Percentiles rank a stretch among this genome's conserved stretches.
Evolutionary conservation across 768 basidiomycete species (phyloP).

Genomic region (Epithele typhae): DNA sequence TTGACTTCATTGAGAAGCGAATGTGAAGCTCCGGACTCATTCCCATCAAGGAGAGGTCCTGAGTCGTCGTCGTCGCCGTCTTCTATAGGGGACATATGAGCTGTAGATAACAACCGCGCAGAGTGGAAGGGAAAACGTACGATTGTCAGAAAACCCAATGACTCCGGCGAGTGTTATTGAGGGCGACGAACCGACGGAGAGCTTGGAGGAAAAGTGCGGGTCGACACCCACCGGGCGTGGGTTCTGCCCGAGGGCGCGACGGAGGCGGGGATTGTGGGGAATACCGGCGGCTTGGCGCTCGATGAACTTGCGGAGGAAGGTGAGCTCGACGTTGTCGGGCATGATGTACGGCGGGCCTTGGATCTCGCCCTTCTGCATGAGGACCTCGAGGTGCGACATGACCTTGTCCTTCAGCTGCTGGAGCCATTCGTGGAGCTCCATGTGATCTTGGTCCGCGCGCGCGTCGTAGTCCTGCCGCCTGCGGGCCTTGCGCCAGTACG

Average conservation of each 20-base stretch:
- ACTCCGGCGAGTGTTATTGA: slow-evolving; percentile 18
- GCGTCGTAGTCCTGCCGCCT: slow-evolving; percentile 84
- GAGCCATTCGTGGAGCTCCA: slow-evolving; percentile 86
- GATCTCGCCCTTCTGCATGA: slow-evolving; percentile 87
- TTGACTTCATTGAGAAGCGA: slow-evolving; percentile 21
- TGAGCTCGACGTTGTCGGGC: slow-evolving; percentile 73
- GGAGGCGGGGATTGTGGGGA: slow-evolving; percentile 76
- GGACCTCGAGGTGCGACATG: slow-evolving; percentile 81
- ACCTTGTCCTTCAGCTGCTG: slow-evolving; percentile 87
- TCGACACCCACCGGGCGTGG: slow-evolving; percentile 8
- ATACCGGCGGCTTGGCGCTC: slow-evolving; percentile 73
- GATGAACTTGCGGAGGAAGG: slow-evolving; percentile 78
- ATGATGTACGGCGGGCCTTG: slow-evolving; percentile 79
- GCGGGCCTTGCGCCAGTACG: slow-evolving; percentile 73
- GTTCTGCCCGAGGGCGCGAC: slow-evolving; percentile 36
- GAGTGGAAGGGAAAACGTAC: slow-evolving; percentile 4
- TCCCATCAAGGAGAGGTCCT: slow-evolving; percentile 5
- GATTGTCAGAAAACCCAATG: slow-evolving; percentile 13
- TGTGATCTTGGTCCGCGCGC: slow-evolving; percentile 82
- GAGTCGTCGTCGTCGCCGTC: slow-evolving; percentile 7
- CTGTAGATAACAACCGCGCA: too few species aligned
- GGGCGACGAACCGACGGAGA: slow-evolving; percentile 18
- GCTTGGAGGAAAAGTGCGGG: slow-evolving; percentile 12
- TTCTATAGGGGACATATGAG: neutral
- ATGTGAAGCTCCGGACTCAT: slow-evolving; percentile 8